Conservation (phyloP, 1,284 basidiomycete genomes). For the Leccinum solheimii region DNA sequence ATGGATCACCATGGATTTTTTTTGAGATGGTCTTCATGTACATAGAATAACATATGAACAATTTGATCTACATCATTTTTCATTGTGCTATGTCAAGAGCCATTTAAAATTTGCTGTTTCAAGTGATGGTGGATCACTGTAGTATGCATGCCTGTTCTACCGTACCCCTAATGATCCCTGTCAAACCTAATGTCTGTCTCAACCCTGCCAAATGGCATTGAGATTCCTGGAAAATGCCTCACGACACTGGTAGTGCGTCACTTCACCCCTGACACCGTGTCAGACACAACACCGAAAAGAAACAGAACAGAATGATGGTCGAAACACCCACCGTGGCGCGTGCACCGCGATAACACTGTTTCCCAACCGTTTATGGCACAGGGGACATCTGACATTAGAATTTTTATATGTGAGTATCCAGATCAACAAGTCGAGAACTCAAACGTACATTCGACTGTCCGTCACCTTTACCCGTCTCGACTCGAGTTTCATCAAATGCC, state of each 20-base stretch:
- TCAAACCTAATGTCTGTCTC: not conserved
- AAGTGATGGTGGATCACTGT: no score
- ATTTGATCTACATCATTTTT: no score
- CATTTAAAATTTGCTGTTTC: no score
- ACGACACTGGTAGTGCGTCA: slow-evolving; percentile 92
- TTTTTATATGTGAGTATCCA: not conserved
- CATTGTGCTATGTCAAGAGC: no score
- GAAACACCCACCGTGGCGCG: slow-evolving; percentile 62
- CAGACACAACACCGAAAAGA: not conserved
- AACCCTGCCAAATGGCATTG: slow-evolving; percentile 34
- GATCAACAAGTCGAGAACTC: not conserved
- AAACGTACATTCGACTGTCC: slow-evolving; percentile 82
- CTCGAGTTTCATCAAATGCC: slow-evolving; percentile 74
- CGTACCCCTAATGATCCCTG: not conserved
- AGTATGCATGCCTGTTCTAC: no score
- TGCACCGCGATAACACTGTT: slow-evolving; percentile 95
- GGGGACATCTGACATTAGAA: not conserved
- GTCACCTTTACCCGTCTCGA: slow-evolving; percentile 85
- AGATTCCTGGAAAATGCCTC: slow-evolving; percentile 72
- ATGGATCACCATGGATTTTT: no score
- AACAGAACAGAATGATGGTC: not conserved
- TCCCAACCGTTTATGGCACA: slow-evolving; percentile 67
- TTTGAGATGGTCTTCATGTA: no score
- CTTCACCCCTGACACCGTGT: slow-evolving; percentile 46
- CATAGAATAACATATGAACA: no score